Base-by-base conservation (phyloP, 331 rosid species). In the Rosa hybrid region DNA sequence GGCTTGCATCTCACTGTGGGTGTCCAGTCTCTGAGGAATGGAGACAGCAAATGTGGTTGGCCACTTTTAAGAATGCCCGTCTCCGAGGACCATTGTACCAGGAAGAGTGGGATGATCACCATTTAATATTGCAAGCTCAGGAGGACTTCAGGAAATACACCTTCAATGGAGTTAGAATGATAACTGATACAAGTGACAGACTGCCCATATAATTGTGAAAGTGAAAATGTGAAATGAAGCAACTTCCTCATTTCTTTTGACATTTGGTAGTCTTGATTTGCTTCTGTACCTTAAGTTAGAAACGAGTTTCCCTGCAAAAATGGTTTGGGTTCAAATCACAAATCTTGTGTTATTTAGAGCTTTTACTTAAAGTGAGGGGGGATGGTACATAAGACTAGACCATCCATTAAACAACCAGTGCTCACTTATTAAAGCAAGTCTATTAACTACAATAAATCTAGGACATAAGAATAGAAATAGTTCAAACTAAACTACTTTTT, bases 81-180 rank as follows among this genome's bases (percentile, higher is more conserved):
- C 39, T 23, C 18, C 82, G 81, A 65, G 90, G 88, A 1, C 75
- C 59, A 68, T 68, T 87, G 11, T 91, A 86, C 84, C 89, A 88
- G 2, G 92, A 93, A 18, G 89, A 89, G 73, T 91, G 93, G 92
- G 89, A 86, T 0, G 91, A 91, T 23, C 81, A 90, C 62, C 88
- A 85, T 68, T 70, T 86, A 76, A 73, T 89, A 67, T 71, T 30
- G 76, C 84, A 83, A 86, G 95, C 95, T 53, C 78, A 89, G 0
- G 81, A 79, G 56, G 94, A 90, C 71, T 92, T 88, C 68, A 49
- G 59, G 14, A 74, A 82, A 46, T 75, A 75, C 38, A 39, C 69
- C 13, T 18, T 2, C 0, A 67, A 67, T 65, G 7, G 34, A 30
- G 51, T 48, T 14, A 21, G 38, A 1, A 30, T 30, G 16, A 41